phyloP scores from a whole-genome alignment of 495 filamentous ascomycete genomes.

The Lepraria neglecta region DNA sequence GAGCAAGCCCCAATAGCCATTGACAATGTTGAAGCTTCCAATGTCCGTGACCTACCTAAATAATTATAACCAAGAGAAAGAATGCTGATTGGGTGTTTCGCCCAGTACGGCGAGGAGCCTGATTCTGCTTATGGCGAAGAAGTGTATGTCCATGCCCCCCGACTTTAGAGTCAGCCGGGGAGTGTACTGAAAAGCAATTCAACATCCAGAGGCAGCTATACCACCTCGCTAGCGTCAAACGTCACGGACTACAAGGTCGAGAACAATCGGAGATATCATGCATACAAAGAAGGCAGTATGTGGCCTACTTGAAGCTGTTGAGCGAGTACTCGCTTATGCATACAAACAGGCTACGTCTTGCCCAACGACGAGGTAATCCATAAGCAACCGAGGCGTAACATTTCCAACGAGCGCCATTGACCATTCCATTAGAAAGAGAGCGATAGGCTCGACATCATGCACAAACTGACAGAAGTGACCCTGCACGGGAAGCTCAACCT shows the following conservation, averaged over 20 bases:
- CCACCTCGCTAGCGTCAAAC: conserved; percentile 43
- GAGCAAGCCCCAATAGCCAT: conserved; percentile 6
- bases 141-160: conserved; percentile 17
- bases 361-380: conserved; percentile 45
- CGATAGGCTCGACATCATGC: conserved; percentile 54
- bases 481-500: conserved; percentile 48
- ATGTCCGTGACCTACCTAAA: conserved; percentile 4
- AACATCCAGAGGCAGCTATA: conserved; percentile 25
- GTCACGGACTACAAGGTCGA: conserved; percentile 50
- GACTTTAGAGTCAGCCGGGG: no score
- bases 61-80: neutral
- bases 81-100: neutral
- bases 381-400: neutral
- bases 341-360: conserved; percentile 34
- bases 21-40: conserved; percentile 16
- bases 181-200: neutral
- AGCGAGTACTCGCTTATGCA: neutral
- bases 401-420: conserved; percentile 3
- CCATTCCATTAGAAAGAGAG: conserved; percentile 29
- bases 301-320: neutral
- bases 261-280: conserved; percentile 41
- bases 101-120: conserved; percentile 23
- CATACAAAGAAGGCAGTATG: conserved; percentile 39
- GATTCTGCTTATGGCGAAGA: conserved; percentile 25
- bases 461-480: conserved; percentile 51